Percentiles rank a stretch among this genome's conserved stretches.
phyloP scores from a whole-genome alignment of 192 early-diverging fungal species.

The Coemansia sp. region DNA sequence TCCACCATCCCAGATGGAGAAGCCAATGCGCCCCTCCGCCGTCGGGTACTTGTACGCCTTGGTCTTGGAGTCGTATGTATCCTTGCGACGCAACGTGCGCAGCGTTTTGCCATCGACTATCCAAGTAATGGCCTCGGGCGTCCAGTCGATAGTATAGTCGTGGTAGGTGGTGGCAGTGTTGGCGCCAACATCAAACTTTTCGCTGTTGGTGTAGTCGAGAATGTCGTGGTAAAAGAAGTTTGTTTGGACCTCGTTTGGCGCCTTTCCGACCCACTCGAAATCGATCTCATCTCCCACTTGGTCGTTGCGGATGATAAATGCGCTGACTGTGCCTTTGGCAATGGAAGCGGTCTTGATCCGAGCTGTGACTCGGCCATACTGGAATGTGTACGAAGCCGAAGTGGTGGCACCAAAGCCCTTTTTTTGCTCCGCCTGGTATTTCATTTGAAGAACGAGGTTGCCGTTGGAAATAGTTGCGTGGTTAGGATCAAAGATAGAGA shows the following conservation, averaged over 20 bases:
- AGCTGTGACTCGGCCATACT: conserved; percentile 61
- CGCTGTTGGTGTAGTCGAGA: conserved; percentile 56
- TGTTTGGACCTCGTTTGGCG: conserved; percentile 56
- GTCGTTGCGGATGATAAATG: conserved; percentile 56
- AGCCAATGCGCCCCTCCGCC: conserved; percentile 55
- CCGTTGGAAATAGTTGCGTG: conserved; percentile 30
- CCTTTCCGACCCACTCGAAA: conserved; percentile 63
- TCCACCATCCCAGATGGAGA: conserved; percentile 69
- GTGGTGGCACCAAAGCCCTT: conserved; percentile 61
- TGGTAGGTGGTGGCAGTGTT: conserved; percentile 55
- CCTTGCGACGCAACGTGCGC: conserved; percentile 49
- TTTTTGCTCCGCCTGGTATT: conserved; percentile 32
- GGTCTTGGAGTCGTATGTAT: conserved; percentile 49
- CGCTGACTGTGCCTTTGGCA: conserved; percentile 57
- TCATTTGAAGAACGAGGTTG: conserved; percentile 42
- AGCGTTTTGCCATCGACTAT: conserved; percentile 55
- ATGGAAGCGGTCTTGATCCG: conserved; percentile 58
- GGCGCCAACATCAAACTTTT: conserved; percentile 22
- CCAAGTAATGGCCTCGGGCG: conserved; percentile 56
- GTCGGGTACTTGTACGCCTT: conserved; percentile 52
- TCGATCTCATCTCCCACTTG: conserved; percentile 64
- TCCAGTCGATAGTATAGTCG: conserved; percentile 63
- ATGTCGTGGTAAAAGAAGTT: conserved; percentile 62
- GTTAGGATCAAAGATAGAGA: conserved; percentile 45
- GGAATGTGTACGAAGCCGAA: conserved; percentile 38